Conservation (phyloP, 805 yeast species). For the Spathaspora passalidarum region DNA sequence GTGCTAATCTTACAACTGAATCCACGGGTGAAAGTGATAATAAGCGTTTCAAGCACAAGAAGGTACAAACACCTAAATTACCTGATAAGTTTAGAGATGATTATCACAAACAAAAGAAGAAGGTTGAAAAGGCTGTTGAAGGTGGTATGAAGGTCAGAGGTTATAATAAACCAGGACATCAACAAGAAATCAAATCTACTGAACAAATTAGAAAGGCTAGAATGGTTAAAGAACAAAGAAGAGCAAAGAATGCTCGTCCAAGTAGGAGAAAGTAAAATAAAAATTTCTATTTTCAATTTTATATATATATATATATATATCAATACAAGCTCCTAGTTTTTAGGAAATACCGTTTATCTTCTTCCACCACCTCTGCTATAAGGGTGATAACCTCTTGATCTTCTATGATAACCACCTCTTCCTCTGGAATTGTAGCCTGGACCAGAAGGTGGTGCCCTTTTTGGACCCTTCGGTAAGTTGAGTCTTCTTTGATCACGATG, state of each 20-base stretch:
- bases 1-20: constrained; percentile 54
- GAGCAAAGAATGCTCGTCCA: constrained; percentile 86
- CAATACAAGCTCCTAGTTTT: constrained; percentile 1
- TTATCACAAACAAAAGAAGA: constrained; percentile 74
- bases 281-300: not conserved
- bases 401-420: constrained; percentile 28
- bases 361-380: constrained; percentile 41
- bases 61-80: constrained; percentile 73
- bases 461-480: constrained; percentile 53
- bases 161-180: constrained; percentile 44
- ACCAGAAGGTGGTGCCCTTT: constrained; percentile 39
- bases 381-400: constrained; percentile 43
- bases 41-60: constrained; percentile 66
- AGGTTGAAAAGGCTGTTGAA: constrained; percentile 76
- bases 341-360: constrained; percentile 6
- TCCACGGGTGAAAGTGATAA: constrained; percentile 28
- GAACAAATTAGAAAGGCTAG: constrained; percentile 81
- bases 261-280: constrained; percentile 19
- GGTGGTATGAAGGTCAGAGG: constrained; percentile 75
- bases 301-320: constrained; percentile 3
- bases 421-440: constrained; percentile 31
- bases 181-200: constrained; percentile 60
- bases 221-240: constrained; percentile 62
- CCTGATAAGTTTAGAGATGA: constrained; percentile 94
- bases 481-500: constrained; percentile 25